A percentile compares a stretch with the other conserved stretches of the same genome.
These are phyloP conservation scores for Fraxinus anomala DNA, from an alignment of 257 asterid genomes.

Conservation along the genomic window DNA sequence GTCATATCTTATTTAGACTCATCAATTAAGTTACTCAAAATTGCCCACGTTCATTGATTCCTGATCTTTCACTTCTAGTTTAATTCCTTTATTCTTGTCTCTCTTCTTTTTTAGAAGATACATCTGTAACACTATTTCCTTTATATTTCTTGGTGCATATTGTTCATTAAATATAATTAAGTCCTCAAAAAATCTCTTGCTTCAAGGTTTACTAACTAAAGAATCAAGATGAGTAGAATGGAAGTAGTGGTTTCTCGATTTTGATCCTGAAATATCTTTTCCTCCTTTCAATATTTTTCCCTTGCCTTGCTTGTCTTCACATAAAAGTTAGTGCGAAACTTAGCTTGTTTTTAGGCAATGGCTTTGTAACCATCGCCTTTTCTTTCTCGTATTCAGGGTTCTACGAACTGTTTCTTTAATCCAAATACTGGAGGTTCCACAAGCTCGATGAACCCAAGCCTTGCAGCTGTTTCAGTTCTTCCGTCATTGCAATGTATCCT, in stretches of 20 bases:
- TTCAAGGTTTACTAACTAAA: not conserved
- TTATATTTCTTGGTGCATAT: not conserved
- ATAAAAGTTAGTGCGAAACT: conserved; percentile 31
- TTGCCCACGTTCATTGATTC: not conserved
- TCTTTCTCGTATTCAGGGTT: conserved; percentile 48
- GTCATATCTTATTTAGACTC: not conserved
- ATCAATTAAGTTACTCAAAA: not conserved
- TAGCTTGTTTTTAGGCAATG: conserved; percentile 36
- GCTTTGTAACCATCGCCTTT: conserved; percentile 42
- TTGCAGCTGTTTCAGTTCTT: conserved; percentile 62
- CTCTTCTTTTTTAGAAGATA: too few species aligned
- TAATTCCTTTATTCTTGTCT: not conserved
- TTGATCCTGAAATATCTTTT: not conserved
- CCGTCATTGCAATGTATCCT: conserved; percentile 72
- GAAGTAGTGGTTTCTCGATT: not conserved
- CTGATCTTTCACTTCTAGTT: not conserved
- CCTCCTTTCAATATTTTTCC: not conserved
- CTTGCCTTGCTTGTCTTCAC: conserved; percentile 2
- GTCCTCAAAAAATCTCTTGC: not conserved
- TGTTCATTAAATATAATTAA: not conserved
- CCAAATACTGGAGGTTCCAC: conserved; percentile 49
- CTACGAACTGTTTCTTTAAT: conserved; percentile 41
- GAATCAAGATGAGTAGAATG: not conserved
- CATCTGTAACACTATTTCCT: not conserved
- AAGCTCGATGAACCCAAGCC: conserved; percentile 44